Evolutionary conservation across 192 early-diverging fungal genomes (phyloP).

Genomic region (Linnemannia zychae): DNA sequence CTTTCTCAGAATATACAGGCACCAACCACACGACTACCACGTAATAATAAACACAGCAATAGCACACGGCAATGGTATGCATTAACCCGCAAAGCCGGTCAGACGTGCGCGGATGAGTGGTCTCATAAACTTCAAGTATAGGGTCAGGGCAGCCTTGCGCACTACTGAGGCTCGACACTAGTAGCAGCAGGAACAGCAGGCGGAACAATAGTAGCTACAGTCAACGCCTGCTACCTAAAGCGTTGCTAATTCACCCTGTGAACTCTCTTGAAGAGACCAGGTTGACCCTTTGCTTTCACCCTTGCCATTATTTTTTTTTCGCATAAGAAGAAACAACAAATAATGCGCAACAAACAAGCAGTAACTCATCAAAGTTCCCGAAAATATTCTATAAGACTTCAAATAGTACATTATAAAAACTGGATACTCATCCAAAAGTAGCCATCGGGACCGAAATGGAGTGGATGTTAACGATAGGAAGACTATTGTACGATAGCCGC

Average conservation of each 20-base stretch:
- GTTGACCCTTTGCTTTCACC: no score
- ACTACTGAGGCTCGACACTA: not conserved
- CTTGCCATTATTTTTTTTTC: no score
- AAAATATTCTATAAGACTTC: no score
- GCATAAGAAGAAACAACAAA: no score
- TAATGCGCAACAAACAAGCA: no score
- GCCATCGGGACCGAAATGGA: conserved; percentile 23
- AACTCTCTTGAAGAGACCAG: no score
- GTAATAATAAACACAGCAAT: not conserved
- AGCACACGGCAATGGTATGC: not conserved
- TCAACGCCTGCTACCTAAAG: conserved; percentile 13
- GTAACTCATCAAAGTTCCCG: no score
- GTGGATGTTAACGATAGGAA: conserved; percentile 41
- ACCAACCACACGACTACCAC: not conserved
- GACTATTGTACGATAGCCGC: conserved; percentile 39
- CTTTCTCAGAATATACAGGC: not conserved
- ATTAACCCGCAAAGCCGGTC: conserved; percentile 65
- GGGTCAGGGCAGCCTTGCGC: conserved; percentile 79
- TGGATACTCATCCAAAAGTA: conserved; percentile 2
- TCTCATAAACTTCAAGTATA: conserved; percentile 90
- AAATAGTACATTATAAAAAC: no score
- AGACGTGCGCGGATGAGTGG: conserved; percentile 96
- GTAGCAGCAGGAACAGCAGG: not conserved
- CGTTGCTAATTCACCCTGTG: no score
- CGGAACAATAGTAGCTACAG: not conserved